phyloP scores from a whole-genome alignment of 1,284 basidiomycete genomes.

The Trichosporon sp. region DNA sequence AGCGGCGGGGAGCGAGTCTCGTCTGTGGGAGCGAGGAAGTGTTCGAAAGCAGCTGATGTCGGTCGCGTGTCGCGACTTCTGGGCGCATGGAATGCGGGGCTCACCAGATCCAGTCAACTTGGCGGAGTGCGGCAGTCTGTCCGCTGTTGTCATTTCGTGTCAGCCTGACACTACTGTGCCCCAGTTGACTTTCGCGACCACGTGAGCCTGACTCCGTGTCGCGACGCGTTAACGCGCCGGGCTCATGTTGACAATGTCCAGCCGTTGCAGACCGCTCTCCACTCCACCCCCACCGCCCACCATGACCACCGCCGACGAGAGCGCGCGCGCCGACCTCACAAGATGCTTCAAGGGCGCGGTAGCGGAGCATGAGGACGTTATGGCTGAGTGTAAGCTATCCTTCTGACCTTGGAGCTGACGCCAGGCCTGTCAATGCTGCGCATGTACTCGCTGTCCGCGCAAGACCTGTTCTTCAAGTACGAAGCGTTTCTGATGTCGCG shows the following conservation, averaged over 20 bases:
- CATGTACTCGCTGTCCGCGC: slow-evolving; percentile 43
- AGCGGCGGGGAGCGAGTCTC: background rate
- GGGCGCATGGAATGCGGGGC: background rate
- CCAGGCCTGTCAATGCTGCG: slow-evolving; percentile 47
- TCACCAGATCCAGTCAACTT: slow-evolving; percentile 3
- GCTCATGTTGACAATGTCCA: background rate
- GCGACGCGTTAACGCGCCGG: background rate
- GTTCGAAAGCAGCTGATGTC: background rate
- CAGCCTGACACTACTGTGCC: background rate
- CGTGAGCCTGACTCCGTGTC: background rate
- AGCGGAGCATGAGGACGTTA: slow-evolving; percentile 40
- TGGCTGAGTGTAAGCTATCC: slow-evolving; percentile 39
- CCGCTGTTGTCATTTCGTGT: background rate
- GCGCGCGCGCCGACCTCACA: slow-evolving; percentile 29
- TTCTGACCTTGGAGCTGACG: background rate
- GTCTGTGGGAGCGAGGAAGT: background rate
- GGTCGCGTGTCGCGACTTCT: background rate
- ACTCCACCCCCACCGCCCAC: background rate
- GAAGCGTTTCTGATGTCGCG: slow-evolving; percentile 51
- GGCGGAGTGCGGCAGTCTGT: background rate
- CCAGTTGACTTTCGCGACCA: background rate
- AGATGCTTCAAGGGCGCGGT: slow-evolving; percentile 38
- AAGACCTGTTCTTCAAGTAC: slow-evolving; percentile 51
- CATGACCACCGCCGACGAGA: slow-evolving; percentile 26
- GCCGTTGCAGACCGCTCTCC: background rate